Conservation (phyloP, 2,329 filamentous ascomycete species). For the Ophidiomyces ophidiicola region DNA sequence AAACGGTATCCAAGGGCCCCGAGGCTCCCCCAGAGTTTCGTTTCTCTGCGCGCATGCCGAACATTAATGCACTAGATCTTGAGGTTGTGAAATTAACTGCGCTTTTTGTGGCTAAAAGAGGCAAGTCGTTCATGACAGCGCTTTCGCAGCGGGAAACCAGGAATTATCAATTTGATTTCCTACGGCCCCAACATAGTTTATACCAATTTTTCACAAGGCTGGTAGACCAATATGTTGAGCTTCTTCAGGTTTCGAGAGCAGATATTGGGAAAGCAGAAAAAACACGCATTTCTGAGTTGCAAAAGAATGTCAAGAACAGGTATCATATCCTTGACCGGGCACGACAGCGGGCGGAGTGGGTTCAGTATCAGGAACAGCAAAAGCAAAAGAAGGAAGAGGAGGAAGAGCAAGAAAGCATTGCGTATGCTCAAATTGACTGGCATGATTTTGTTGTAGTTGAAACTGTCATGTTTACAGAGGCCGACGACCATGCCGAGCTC, state of each 20-base stretch:
- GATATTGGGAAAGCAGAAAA: constrained; percentile 61
- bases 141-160: constrained; percentile 77
- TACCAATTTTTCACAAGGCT: constrained; percentile 91
- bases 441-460: constrained; percentile 94
- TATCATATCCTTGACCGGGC: constrained; percentile 69
- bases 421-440: constrained; percentile 87
- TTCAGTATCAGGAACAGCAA: constrained; percentile 70
- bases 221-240: constrained; percentile 81
- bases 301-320: constrained; percentile 64
- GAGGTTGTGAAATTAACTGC: constrained; percentile 64
- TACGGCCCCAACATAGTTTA: constrained; percentile 87
- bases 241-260: constrained; percentile 56
- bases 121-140: constrained; percentile 79
- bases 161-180: constrained; percentile 93
- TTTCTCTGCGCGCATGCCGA: constrained; percentile 93
- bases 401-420: constrained; percentile 64
- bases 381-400: constrained; percentile 82
- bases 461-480: constrained; percentile 81
- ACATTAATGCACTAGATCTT: constrained; percentile 89
- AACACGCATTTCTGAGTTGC: constrained; percentile 58
- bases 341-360: constrained; percentile 75
- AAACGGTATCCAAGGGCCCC: constrained; percentile 65
- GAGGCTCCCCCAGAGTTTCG: constrained; percentile 75
- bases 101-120: constrained; percentile 84
- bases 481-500: constrained; percentile 73